Base-by-base conservation (phyloP, 257 asterid species). In the Solanum neorickii region DNA sequence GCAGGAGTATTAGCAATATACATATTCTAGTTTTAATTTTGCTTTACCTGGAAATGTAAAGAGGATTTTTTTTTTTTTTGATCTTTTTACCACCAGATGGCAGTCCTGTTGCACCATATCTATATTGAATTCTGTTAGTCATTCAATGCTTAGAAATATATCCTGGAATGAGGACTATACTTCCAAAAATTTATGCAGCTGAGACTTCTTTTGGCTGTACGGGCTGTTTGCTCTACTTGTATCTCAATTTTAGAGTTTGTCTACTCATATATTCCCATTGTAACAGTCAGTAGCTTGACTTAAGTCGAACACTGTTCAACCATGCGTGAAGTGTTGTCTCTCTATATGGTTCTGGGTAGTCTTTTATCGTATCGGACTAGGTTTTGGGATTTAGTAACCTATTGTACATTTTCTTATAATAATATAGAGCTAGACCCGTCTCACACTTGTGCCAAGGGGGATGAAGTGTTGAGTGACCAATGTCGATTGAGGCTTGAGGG, bases 1-100 rank as follows among this genome's bases (percentile, higher is more conserved):
- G 92, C 88, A 88, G 86, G 89, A 90, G 89, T 89, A 88, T 86
- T 56, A 56, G 91, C 87, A 86, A 91, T 91, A 92, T 85, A 93
- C 87, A 86, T 78, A 89, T 89, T 89, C 89, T 88, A 90, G 92
- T 89, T 88, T 83, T 92, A 87, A 89, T 89, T 83, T 90, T 90
- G 62, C 23, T 52, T 37, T 70, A 72, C 91, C 88, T 90, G 89
- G 91, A 82, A 87, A 75, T 91, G 94, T 93, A 90, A 89, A 90
- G 90, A 88, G 93, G 89, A 65, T 82, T 69, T 31, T 69, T 86
- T 75, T 3, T 69, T 87, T 88, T 91, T 86, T 74, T 27, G 27
- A 87, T 85, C 60, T 83, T 44, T 89, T 86, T 73, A 46, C 66
- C 65, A 47, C 66, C 68, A 27, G n/a, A 80, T 80, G 68, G 18